Evolutionary conservation across 2,329 filamentous ascomycete species (phyloP).

Genomic region (Pseudogymnoascus pannorum): DNA sequence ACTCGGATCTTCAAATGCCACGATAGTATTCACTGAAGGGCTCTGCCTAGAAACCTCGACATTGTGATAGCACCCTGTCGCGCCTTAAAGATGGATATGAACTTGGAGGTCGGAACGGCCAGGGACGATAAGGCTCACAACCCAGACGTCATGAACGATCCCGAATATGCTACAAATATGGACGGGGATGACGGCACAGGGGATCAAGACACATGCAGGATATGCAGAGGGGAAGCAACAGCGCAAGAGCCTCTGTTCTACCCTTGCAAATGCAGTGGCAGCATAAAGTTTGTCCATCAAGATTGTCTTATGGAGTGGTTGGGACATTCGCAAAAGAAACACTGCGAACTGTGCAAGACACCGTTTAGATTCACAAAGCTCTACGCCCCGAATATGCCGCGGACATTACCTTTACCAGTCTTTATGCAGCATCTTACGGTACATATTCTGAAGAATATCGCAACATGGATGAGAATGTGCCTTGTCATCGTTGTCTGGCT

Average conservation of each 20-base stretch:
- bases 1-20: slow-evolving; percentile 5
- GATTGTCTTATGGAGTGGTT: slow-evolving; percentile 98
- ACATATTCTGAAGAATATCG: slow-evolving; percentile 62
- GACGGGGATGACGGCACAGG: slow-evolving; percentile 25
- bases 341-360: slow-evolving; percentile 99
- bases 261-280: slow-evolving; percentile 97
- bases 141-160: slow-evolving; percentile 52
- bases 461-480: slow-evolving; percentile 70
- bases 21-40: slow-evolving; percentile 2
- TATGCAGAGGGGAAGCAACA: slow-evolving; percentile 86
- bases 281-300: slow-evolving; percentile 97
- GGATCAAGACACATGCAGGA: slow-evolving; percentile 76
- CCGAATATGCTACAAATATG: slow-evolving; percentile 37
- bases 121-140: slow-evolving; percentile 16
- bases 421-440: slow-evolving; percentile 72
- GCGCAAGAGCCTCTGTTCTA: slow-evolving; percentile 84
- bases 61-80: background rate
- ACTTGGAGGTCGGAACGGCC: background rate
- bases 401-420: slow-evolving; percentile 68
- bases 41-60: slow-evolving; percentile 11
- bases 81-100: background rate
- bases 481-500: slow-evolving; percentile 86
- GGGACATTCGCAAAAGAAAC: slow-evolving; percentile 97
- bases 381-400: slow-evolving; percentile 90
- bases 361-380: slow-evolving; percentile 97